Base-by-base conservation (phyloP, 257 asterid species). In the Primulina tabacum region DNA sequence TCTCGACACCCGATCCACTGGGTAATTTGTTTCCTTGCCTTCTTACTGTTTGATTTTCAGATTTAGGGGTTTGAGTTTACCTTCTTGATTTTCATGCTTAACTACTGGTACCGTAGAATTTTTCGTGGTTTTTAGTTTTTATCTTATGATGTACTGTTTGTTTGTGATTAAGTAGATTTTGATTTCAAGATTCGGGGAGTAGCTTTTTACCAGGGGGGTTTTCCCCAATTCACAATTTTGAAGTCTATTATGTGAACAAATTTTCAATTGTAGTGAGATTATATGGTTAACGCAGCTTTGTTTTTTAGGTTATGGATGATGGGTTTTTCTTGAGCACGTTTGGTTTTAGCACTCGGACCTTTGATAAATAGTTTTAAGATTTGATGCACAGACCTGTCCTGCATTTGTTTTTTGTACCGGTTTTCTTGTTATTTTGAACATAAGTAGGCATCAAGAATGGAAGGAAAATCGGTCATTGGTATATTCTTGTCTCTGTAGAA, bases 1-100 rank as follows among this genome's bases (percentile, higher is more conserved):
- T 6, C 73, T 86, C 33, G 86, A 78, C 8, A 74, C 82, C 66
- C 87, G 80, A 66, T 73, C 83, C 47, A 26, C 80, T 61, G 75
- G 89, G 96, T 84, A 65, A 26, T 35, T 69, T 18, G 34, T n/a
- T 43, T 43, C 26, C 4, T 69, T 8, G 16, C 53, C 43, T 37
- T n/a, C 43, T 37, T 14, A 47, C 67, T 58, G 8, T 40, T 34
- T 4, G 8, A 21, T 37, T 18, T 24, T 2, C 38, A 14, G 76
- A 55, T 55, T 16, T 61, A 6, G 58, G 35, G 2, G 8, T 62
- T 53, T 30, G 74, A 7, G 9, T 61, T 11, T 17, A 12, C 40
- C 71, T 21, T 20, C 2, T 11, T 11, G 24, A 38, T 17, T 70
- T 62, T 26, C 24, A 5, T 11, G 50, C 14, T 34, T 14, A 20